Percentiles rank a stretch among this genome's conserved stretches.
These are phyloP conservation scores for Diversispora eburnea DNA, from an alignment of 192 early-diverging fungal genomes.

Conservation along the genomic window DNA sequence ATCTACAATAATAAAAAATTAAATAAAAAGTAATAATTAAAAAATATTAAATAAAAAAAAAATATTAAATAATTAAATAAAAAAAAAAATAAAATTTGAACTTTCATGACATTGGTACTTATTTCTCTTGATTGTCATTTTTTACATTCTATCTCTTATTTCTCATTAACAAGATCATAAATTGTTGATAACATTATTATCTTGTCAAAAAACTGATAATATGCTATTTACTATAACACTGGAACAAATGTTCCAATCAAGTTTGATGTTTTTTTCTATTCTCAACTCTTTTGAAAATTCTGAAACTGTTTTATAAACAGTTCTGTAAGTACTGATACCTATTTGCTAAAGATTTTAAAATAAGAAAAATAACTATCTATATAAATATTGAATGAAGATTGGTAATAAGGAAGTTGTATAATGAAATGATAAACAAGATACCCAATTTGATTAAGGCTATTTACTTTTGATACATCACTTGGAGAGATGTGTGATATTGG, in stretches of 20 bases:
- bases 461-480: not conserved
- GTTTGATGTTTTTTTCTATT: constrained; percentile 4
- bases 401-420: not conserved
- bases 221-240: constrained; percentile 24
- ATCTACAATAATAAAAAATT: not conserved
- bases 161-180: not conserved
- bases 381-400: constrained; percentile 33
- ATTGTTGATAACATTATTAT: constrained; percentile 33
- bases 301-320: constrained; percentile 20
- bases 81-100: too few relatives aligned
- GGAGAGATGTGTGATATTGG: not conserved
- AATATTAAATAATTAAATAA: too few relatives aligned
- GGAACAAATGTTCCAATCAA: constrained; percentile 21
- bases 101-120: constrained; percentile 12
- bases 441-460: not conserved
- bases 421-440: not conserved
- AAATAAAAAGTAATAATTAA: too few relatives aligned
- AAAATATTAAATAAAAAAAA: too few relatives aligned
- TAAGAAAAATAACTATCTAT: constrained; percentile 27
- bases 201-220: constrained; percentile 25
- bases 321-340: constrained; percentile 29
- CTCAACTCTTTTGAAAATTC: constrained; percentile 9
- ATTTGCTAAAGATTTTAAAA: constrained; percentile 25
- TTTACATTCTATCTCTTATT: not conserved
- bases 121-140: constrained; percentile 10